phyloP scores from a whole-genome alignment of 1,284 basidiomycete genomes.

The Sutorius eximius region DNA sequence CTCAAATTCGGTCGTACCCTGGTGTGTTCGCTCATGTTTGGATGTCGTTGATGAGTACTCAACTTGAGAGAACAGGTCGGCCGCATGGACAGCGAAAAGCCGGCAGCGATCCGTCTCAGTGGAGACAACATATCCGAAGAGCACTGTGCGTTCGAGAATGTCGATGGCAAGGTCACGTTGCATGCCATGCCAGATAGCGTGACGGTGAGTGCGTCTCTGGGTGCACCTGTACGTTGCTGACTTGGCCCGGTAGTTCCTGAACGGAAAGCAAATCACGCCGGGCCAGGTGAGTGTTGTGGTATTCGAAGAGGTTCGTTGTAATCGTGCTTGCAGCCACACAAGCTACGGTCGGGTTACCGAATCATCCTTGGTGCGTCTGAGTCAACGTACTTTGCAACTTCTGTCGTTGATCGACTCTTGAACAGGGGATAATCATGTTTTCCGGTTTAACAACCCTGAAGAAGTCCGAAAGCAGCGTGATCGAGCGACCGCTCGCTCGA shows the following conservation, averaged over 20 bases:
- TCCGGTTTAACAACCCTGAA: constrained; percentile 95
- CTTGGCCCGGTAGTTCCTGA: constrained; percentile 65
- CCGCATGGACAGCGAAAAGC: constrained; percentile 74
- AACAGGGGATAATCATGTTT: constrained; percentile 93
- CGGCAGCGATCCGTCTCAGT: constrained; percentile 89
- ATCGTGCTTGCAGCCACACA: constrained; percentile 56
- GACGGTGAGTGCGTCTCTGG: constrained; percentile 58
- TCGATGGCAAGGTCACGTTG: constrained; percentile 82
- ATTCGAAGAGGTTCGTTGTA: constrained; percentile 22
- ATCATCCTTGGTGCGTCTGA: constrained; percentile 80
- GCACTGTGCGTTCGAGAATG: constrained; percentile 91
- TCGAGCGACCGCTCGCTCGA: constrained; percentile 69
- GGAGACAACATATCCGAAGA: constrained; percentile 90
- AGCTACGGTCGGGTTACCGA: constrained; percentile 89
- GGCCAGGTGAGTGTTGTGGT: constrained; percentile 55
- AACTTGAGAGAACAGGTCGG: constrained; percentile 60
- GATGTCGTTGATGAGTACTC: constrained; percentile 10
- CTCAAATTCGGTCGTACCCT: constrained; percentile 86
- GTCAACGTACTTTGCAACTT: constrained; percentile 6
- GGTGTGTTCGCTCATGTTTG: constrained; percentile 38
- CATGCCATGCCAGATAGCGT: constrained; percentile 78
- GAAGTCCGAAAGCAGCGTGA: constrained; percentile 89
- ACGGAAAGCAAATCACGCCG: constrained; percentile 83
- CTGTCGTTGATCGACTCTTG: not conserved
- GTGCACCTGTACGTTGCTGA: constrained; percentile 4